Base-by-base conservation (phyloP, 2,329 filamentous ascomycete genomes). In the Akanthomyces lecanii region DNA sequence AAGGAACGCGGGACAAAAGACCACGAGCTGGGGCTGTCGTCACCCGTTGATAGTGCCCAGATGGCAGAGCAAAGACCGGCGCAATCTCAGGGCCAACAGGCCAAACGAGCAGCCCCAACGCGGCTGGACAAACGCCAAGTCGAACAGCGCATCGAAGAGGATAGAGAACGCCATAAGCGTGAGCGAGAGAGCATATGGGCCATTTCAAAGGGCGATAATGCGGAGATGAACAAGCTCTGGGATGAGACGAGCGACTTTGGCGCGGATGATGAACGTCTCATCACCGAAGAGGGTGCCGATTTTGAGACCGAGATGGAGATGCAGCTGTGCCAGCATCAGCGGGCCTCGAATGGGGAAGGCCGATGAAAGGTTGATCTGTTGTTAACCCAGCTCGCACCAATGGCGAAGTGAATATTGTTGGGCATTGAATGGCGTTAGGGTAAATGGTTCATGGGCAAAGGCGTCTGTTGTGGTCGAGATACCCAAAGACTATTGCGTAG, bases 71-170 rank as follows among this genome's bases (percentile, higher is more conserved):
- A 75, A 65, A 76, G 78, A 2, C 74, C 75, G 6, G 76, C 76
- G 12, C 78, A 78, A 65, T 73, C 75, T 7, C 74, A 76, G n/a
- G 74, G 75, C 0, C 76, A 72, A 65, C 69, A 72, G 18, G 69
- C 70, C 12, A 75, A 69, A 64, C 72, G 69, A 64, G 70, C 67
- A 52, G 72, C 66, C 63, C 70, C 73, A 5, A 75, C 77, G 33
- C 74, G 78, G 18, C 74, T 95, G 58, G 91, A 97, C 71, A 95
- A 94, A 76, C 85, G 89, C 62, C 91, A 97, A 77, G 90, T 97
- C 60, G 93, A 98, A 77, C 93, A 98, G 78, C 83, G 95, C 47
- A 97, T 99, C 66, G 96, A 99, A 70, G 96, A 99, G 76, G 95
- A 99, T 75, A 82, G 95, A 4, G 95, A 99, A 75, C 82, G 95